Percentiles rank a stretch among this genome's conserved stretches.
These are phyloP conservation scores for Strobilomyces confusus DNA, from an alignment of 768 basidiomycete genomes.

Conservation along the genomic window DNA sequence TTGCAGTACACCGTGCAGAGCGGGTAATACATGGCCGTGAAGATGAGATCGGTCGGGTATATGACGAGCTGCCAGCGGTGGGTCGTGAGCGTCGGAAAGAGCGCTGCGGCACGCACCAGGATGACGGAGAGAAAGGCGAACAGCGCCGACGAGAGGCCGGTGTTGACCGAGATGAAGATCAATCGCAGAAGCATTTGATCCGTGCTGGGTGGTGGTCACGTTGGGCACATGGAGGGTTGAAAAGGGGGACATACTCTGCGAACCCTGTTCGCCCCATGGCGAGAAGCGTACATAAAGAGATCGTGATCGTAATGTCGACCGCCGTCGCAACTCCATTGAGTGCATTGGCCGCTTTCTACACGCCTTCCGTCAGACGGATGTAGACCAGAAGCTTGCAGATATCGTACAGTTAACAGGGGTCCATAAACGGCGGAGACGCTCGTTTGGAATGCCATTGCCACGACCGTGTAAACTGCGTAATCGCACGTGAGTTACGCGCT, in stretches of 20 bases:
- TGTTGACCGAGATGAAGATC: constrained; percentile 25
- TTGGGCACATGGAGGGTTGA: not conserved
- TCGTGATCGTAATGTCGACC: constrained; percentile 19
- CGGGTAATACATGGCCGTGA: constrained; percentile 27
- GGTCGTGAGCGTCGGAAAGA: not conserved
- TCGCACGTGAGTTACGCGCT: constrained; percentile 2
- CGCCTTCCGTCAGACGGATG: constrained; percentile 1
- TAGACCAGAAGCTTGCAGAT: not conserved
- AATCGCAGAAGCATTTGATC: constrained; percentile 23
- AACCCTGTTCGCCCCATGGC: constrained; percentile 24
- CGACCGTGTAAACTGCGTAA: constrained; percentile 15
- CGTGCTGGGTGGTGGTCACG: constrained; percentile 14
- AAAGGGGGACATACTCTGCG: constrained; percentile 10
- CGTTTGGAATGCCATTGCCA: constrained; percentile 13
- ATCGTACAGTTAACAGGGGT: constrained; percentile 18
- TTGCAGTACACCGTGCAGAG: constrained; percentile 33
- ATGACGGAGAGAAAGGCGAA: constrained; percentile 20
- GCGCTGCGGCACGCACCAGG: constrained; percentile 13
- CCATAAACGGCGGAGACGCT: constrained; percentile 14
- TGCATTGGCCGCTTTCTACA: constrained; percentile 14
- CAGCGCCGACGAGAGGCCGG: constrained; percentile 21
- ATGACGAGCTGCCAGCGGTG: constrained; percentile 13
- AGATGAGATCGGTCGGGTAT: constrained; percentile 23
- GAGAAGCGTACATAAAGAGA: constrained; percentile 21
- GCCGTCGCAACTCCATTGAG: constrained; percentile 12